Base-by-base conservation (phyloP, 1,284 basidiomycete genomes). In the Heliocybe sulcata region DNA sequence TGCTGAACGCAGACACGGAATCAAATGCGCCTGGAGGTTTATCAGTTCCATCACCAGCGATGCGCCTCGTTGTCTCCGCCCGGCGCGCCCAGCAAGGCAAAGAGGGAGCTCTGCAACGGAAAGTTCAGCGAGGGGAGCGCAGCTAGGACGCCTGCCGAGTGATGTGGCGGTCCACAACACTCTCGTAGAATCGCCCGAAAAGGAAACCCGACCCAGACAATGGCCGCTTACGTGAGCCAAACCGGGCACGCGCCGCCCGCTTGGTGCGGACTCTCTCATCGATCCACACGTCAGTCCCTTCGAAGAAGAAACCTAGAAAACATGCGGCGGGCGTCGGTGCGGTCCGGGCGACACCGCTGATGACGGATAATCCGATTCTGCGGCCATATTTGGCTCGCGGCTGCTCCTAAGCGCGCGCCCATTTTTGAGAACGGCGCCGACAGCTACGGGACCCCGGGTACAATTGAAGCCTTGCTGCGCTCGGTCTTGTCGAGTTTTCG, bases 261-360 rank as follows among this genome's bases (percentile, higher is more conserved):
- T n/a, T n/a, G n/a, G n/a, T 4, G 29, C 29, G 29, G 38, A 42
- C 8, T 20, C 22, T n/a, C 12, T 26, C 22, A 26, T 45, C 27
- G 35, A 25, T 33, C 8, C 11, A n/a, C 10, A 45, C 25, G 9
- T 11, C 25, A 3, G 6, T 38, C 10, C 16, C 16, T 29, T 22
- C 27, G 19, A 10, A 20, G 16, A 33, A 2, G 29, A 31, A 31
- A 31, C 45, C 29, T 19, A 53, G 55, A 56, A 6, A 57, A 57
- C 25, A 59, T 59, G 55, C 54, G 10, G 52, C 48, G n/a, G 56
- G 58, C 25, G 52, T 59, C 25, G 58, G 58, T 6, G 16, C 12
- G 54, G 14, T 19, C 53, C 20, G 51, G 54, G 19, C 27, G 45
- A 55, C 45, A 51, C 58, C 11, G 45, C 51, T 20, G 54, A 57